Percentiles rank a stretch among this genome's conserved stretches.
phyloP scores from a whole-genome alignment of 2,329 filamentous ascomycete species.

The Nothophaeocryptopus gaeumannii region DNA sequence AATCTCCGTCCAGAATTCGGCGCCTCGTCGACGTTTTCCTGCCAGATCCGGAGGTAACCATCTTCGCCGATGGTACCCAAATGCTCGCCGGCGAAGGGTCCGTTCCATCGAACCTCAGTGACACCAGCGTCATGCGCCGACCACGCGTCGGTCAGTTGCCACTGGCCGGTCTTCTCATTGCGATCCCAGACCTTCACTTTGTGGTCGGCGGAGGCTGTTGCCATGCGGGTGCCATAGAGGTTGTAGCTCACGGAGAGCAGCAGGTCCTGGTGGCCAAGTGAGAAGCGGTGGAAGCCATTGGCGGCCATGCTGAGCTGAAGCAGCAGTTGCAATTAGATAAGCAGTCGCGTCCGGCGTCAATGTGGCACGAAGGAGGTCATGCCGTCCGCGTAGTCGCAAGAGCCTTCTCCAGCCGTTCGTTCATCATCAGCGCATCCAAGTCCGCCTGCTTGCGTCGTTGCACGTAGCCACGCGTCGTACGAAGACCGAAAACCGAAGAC shows the following conservation, averaged over 20 bases:
- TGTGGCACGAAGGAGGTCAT: constrained; percentile 8
- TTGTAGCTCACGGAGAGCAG: constrained; percentile 88
- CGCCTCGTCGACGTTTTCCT: constrained; percentile 78
- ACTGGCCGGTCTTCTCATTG: constrained; percentile 69
- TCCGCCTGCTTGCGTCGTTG: too few relatives aligned
- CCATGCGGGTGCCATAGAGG: constrained; percentile 85
- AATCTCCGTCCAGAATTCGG: constrained; percentile 75
- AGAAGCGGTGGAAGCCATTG: constrained; percentile 55
- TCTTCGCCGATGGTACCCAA: constrained; percentile 87
- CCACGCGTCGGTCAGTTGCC: constrained; percentile 84
- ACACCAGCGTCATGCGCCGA: constrained; percentile 87
- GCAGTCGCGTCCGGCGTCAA: too few relatives aligned
- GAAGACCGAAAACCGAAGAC: too few relatives aligned
- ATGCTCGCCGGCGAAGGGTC: constrained; percentile 82
- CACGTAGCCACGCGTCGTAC: too few relatives aligned
- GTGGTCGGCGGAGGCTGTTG: constrained; percentile 87
- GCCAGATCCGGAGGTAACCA: constrained; percentile 87
- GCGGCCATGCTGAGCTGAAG: constrained; percentile 25
- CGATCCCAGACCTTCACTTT: constrained; percentile 88
- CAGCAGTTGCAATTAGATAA: constrained; percentile 6
- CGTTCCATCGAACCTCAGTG: constrained; percentile 89
- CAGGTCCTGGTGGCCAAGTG: constrained; percentile 74
- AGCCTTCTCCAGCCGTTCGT: constrained; percentile 7
- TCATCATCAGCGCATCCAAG: not conserved
- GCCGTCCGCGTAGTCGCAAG: not conserved